Evolutionary conservation across 1,284 basidiomycete species (phyloP).

Genomic region (Irpex sp.): DNA sequence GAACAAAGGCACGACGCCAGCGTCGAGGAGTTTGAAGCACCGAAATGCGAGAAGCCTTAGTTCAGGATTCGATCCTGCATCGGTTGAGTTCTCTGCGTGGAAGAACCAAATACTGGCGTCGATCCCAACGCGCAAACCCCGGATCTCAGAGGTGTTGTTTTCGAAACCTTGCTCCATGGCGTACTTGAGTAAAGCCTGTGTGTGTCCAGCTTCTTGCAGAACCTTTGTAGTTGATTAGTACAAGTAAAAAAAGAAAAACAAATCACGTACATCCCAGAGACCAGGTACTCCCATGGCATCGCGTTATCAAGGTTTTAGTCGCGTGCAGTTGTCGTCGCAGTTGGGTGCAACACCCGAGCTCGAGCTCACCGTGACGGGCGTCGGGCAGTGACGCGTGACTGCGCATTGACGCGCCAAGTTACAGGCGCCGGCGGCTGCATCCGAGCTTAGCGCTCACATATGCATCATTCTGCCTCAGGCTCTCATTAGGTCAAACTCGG

Average conservation of each 20-base stretch:
- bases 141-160: conserved; percentile 31
- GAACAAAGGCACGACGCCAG: conserved; percentile 61
- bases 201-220: conserved; percentile 33
- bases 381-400: not conserved
- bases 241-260: not conserved
- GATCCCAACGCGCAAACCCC: conserved; percentile 42
- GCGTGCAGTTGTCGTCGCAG: not conserved
- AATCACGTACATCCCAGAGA: conserved; percentile 27
- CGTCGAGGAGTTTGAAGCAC: conserved; percentile 38
- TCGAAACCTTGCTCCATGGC: conserved; percentile 42
- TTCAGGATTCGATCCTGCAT: conserved; percentile 38
- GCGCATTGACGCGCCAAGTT: not conserved
- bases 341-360: not conserved
- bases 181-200: conserved; percentile 34
- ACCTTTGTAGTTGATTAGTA: conserved; percentile 22
- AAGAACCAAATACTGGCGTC: conserved; percentile 46
- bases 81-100: conserved; percentile 26
- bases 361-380: not conserved
- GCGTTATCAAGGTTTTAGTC: not conserved
- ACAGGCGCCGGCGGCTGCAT: too few species aligned
- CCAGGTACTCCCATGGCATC: conserved; percentile 28
- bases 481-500: too few species aligned
- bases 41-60: conserved; percentile 39
- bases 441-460: too few species aligned
- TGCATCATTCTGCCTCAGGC: too few species aligned